Evolutionary conservation across 768 basidiomycete species (phyloP), one percentile per base, ranked within the genome.

Genomic region (Tricholoma saponaceum): DNA sequence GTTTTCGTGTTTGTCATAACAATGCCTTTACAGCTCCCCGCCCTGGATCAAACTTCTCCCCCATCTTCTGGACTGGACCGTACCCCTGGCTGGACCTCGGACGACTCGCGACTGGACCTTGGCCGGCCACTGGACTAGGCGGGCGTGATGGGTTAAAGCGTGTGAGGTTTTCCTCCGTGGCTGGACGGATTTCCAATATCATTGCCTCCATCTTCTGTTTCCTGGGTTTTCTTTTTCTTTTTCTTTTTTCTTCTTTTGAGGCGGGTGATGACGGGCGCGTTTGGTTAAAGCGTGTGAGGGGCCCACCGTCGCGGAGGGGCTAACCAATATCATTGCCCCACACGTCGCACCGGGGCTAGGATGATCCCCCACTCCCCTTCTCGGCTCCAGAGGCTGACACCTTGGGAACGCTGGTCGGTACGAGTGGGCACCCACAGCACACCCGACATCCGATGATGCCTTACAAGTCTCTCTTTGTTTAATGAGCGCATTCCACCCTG

Each of bases 261-360:
- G 26, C 23, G 26, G n/a, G 47, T 50, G 47, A 50, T 50, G 47
- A 50, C 47, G 47, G 47, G 47, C 47, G n/a, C 47, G 47, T 18
- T 50, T 26, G 47, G 47, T 18, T 30, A 50, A 50, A 50, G 47
- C 47, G 26, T 50, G 47, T 50, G 47, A 28, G 47, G 47, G n/a
- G 26, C 26, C 26, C 26, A n/a, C 26, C 28, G 47, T 30, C 26
- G 26, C 22, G 47, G 47, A 50, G 16, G 25, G 47, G 26, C 47
- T 20, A n/a, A 16, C 28, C 47, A 50, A 50, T 9, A 50, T 50
- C 47, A 50, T 30, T 50, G 47, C 26, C 26, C 47, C 18, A 26
- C 16, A 30, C 47, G 47, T 30, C 3, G 47, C 47, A 50, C 47
- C 47, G 47, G 47, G 47, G 47, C 47, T 50, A 50, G 47, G 47